phyloP scores from a whole-genome alignment of 2,329 filamentous ascomycete genomes.

The Immersiporthe knoxdaviesiana region DNA sequence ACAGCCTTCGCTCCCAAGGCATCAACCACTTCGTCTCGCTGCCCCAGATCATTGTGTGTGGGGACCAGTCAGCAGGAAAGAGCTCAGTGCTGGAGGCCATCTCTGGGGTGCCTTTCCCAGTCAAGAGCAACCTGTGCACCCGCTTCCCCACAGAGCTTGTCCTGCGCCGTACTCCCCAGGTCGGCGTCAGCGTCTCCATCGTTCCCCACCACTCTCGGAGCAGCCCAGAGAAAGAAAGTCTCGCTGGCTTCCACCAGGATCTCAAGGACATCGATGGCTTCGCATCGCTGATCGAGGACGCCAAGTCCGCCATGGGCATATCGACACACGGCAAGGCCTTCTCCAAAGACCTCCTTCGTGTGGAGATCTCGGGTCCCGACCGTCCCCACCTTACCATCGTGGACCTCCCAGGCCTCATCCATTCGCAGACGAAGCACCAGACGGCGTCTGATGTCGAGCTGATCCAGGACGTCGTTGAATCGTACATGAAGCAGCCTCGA shows the following conservation, averaged over 20 bases:
- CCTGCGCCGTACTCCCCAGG: background rate
- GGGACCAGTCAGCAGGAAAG: slow-evolving; percentile 24
- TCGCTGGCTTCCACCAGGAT: background rate
- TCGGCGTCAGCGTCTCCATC: background rate
- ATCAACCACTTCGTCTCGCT: slow-evolving; percentile 9
- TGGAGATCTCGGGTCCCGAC: slow-evolving; percentile 46
- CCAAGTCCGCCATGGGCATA: slow-evolving; percentile 50
- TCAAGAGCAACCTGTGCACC: slow-evolving; percentile 12
- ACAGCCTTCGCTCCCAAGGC: slow-evolving; percentile 1
- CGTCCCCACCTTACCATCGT: slow-evolving; percentile 56
- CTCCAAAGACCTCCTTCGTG: slow-evolving; percentile 44
- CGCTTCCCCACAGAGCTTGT: slow-evolving; percentile 22
- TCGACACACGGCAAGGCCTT: slow-evolving; percentile 39
- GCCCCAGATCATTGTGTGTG: slow-evolving; percentile 21
- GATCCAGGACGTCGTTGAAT: slow-evolving; percentile 45
- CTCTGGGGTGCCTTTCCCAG: slow-evolving; percentile 11
- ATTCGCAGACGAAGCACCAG: slow-evolving; percentile 32
- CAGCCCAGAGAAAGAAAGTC: background rate
- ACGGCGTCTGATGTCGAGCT: slow-evolving; percentile 46
- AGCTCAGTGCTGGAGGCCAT: slow-evolving; percentile 22
- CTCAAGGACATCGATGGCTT: background rate
- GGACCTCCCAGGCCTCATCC: slow-evolving; percentile 55
- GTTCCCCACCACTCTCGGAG: background rate
- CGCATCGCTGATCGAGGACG: slow-evolving; percentile 33
- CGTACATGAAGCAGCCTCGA: slow-evolving; percentile 55